Percentiles rank a stretch among this genome's conserved stretches.
Conservation (phyloP, 2,329 filamentous ascomycete species). For the Talaromyces amestolkiae region DNA sequence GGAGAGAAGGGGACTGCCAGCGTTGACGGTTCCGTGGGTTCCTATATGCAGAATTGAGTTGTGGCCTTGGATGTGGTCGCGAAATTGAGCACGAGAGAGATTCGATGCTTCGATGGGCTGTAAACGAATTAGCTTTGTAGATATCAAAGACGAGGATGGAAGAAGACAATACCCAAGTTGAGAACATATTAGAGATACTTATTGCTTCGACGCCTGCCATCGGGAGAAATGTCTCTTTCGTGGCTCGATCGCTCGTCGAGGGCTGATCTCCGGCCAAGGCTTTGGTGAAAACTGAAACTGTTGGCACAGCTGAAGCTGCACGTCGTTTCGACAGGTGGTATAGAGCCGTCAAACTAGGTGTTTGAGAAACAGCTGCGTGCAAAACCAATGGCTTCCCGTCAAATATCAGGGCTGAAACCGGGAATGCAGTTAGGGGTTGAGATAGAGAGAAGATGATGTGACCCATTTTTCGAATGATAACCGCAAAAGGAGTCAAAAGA, state of each 20-base stretch:
- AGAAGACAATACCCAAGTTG: conserved; percentile 21
- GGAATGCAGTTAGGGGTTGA: conserved; percentile 27
- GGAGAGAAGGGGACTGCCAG: conserved; percentile 25
- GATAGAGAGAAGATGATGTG: conserved; percentile 28
- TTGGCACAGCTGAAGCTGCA: conserved; percentile 20
- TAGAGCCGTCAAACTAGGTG: conserved; percentile 26
- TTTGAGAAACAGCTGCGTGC: conserved; percentile 26
- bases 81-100: conserved; percentile 25
- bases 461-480: conserved; percentile 22
- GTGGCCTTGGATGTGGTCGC: conserved; percentile 23
- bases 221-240: conserved; percentile 23
- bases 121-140: neutral
- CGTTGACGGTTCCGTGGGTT: conserved; percentile 26
- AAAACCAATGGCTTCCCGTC: conserved; percentile 24
- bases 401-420: conserved; percentile 24
- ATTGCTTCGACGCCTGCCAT: conserved; percentile 29
- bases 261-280: conserved; percentile 19
- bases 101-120: conserved; percentile 27
- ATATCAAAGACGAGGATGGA: neutral
- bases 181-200: conserved; percentile 27
- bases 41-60: conserved; percentile 27
- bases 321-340: conserved; percentile 25
- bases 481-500: conserved; percentile 23
- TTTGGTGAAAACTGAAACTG: conserved; percentile 28
- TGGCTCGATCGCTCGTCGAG: neutral